Conservation (phyloP, 306 rosid genomes). For the Hylodesmum podocarpum region DNA sequence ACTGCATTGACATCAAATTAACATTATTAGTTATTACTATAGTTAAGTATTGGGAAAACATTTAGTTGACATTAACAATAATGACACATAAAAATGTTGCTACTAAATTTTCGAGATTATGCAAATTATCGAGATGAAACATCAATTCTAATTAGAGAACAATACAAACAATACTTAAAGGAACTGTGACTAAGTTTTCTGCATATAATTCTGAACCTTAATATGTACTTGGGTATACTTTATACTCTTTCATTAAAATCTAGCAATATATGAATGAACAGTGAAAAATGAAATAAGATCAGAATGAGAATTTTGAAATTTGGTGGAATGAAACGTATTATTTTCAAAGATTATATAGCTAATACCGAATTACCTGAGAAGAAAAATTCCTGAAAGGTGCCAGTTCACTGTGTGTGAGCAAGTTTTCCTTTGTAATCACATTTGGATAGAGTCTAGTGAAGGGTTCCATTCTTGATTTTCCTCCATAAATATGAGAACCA, state of each 20-base stretch:
- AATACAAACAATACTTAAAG: no score
- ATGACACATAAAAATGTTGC: not conserved
- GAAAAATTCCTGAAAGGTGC: constrained; percentile 84
- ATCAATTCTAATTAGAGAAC: no score
- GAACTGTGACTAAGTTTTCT: no score
- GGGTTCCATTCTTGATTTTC: constrained; percentile 65
- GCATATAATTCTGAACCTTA: not conserved
- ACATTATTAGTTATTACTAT: not conserved
- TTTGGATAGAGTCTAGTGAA: constrained; percentile 84
- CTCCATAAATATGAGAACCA: constrained; percentile 84
- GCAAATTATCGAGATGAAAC: no score
- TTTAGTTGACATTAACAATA: not conserved
- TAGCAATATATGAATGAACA: not conserved
- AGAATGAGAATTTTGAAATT: not conserved
- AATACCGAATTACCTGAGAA: constrained; percentile 63
- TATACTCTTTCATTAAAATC: not conserved
- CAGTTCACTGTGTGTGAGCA: constrained; percentile 72
- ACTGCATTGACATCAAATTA: constrained; percentile 47
- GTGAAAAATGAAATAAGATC: not conserved
- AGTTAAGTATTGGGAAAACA: not conserved
- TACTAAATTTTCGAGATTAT: not conserved
- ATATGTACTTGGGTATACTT: not conserved
- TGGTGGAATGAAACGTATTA: not conserved
- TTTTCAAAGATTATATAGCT: not conserved
- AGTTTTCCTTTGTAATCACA: constrained; percentile 77